phyloP scores from a whole-genome alignment of 2,329 filamentous ascomycete species.

The Graphilbum sp. region DNA sequence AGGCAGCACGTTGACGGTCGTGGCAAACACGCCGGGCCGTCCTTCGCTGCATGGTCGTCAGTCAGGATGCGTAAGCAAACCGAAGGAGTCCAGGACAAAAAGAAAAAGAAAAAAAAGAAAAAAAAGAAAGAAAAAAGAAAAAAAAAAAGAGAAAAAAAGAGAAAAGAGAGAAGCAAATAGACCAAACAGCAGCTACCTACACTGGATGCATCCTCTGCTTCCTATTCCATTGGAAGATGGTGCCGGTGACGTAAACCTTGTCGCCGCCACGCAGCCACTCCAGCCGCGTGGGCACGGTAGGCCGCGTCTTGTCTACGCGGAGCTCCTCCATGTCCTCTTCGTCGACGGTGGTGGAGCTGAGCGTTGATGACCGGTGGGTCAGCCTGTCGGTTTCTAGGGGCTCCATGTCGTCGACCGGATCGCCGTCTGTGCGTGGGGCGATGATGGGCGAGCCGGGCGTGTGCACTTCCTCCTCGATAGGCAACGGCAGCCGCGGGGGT shows the following conservation, averaged over 20 bases:
- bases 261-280: constrained; percentile 76
- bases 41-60: constrained; percentile 24
- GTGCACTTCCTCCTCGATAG: constrained; percentile 82
- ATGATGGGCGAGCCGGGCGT: constrained; percentile 84
- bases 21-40: constrained; percentile 50
- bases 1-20: constrained; percentile 67
- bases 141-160: no score
- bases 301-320: constrained; percentile 55
- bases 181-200: constrained; percentile 36
- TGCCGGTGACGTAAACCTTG: constrained; percentile 91
- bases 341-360: constrained; percentile 41
- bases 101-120: no score
- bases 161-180: no score
- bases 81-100: no score
- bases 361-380: constrained; percentile 37
- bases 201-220: constrained; percentile 77
- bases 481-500: constrained; percentile 80
- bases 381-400: no score
- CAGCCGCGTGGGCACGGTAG: constrained; percentile 67
- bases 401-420: no score
- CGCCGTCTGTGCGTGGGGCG: constrained; percentile 44
- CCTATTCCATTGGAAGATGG: constrained; percentile 92
- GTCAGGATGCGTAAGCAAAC: background rate
- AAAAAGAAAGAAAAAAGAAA: no score
- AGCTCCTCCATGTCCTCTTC: constrained; percentile 57